Base-by-base conservation (phyloP, 2,329 filamentous ascomycete species). In the Microdochium trichocladiopsis region DNA sequence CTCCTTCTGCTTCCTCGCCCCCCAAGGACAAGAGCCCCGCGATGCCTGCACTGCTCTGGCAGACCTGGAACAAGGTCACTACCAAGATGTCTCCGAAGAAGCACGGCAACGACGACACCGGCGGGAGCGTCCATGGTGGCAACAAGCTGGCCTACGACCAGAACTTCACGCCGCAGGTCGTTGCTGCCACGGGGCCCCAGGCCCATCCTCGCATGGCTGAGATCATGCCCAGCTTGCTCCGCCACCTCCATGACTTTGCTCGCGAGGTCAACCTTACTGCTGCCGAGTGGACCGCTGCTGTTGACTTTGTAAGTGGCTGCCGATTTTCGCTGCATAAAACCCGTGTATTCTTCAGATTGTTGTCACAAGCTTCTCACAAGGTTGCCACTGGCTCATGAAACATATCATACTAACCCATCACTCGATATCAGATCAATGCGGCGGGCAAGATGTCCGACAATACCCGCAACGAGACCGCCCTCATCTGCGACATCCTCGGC, bases 241-340 rank as follows among this genome's bases (percentile, higher is more conserved):
- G 75, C 52, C 88, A 93, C 71, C 75, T 93, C 52, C 89, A 94
- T 70, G 88, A 90, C 69, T 93, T 93, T 67, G 83, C 85, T 37
- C 84, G 88, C 48, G 88, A 94, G 67, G 83, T 88, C 56, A 81
- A 91, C 66, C 80, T 94, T 53, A 92, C 87, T 8, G 77, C 82
- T n/a, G 86, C 87, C 52, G 89, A 94, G 72, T 92, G 87, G 88
- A 79, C 88, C 71, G 72, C 79, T 9, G 89, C 84, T 48, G 82
- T 90, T 25, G 76, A 68, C 56, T 73, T 67, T 72, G 83, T 70
- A 56, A 75, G 72, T 71, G 24, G 22, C n/a, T 22, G 14, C 23
- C 47, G 23, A 16, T 41, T 11, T 50, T 59, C 66, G 53, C 66
- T 63, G 23, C 16, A 11, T 8, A 48, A 41, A n/a, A n/a, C n/a